phyloP scores from a whole-genome alignment of 148 eudicot species.

The Silene uniflora region DNA sequence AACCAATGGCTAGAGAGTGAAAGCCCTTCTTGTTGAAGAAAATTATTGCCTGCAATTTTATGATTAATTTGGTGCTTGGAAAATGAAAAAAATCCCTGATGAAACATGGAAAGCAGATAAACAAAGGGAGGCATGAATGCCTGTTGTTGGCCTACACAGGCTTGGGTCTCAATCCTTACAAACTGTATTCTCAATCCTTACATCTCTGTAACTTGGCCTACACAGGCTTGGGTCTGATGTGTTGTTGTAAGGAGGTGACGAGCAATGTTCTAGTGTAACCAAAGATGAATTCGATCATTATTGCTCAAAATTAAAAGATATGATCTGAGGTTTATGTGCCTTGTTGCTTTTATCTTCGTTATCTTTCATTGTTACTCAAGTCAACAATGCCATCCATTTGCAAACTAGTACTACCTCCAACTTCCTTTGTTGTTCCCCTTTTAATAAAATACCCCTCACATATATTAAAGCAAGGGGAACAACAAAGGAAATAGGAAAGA shows the following conservation, averaged over 20 bases:
- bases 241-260: not conserved
- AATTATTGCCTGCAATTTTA: not conserved
- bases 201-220: not conserved
- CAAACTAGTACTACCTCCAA: no score
- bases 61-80: not conserved
- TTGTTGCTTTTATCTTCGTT: not conserved
- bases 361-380: not conserved
- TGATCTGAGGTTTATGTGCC: not conserved
- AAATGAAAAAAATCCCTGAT: not conserved
- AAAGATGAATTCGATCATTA: not conserved
- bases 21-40: not conserved
- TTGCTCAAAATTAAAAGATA: not conserved
- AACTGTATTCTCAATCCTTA: no score
- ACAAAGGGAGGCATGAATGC: slow-evolving; percentile 5
- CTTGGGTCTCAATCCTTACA: no score
- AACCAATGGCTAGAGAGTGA: not conserved
- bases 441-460: no score
- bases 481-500: no score
- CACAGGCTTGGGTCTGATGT: not conserved
- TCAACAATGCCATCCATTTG: not conserved
- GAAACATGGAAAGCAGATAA: not conserved
- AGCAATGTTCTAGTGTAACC: not conserved
- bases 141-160: no score
- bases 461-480: no score
- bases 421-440: no score